Percentiles rank a stretch among this genome's conserved stretches.
Conservation (phyloP, 305 asterid genomes). For the Fraxinus albicans region DNA sequence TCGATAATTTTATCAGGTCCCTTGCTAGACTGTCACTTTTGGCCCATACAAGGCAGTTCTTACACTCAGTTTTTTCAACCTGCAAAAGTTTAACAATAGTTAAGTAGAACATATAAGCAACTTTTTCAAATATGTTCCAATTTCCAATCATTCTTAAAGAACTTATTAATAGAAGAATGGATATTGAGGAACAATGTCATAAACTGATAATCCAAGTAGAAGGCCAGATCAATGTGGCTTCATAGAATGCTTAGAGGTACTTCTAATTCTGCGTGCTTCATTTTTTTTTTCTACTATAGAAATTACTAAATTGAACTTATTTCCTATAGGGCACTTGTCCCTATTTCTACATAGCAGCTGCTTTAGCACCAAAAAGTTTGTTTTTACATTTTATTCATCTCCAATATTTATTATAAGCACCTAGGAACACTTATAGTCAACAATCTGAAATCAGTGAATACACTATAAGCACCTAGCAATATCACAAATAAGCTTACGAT, state of each 20-base stretch:
- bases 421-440: not conserved
- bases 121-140: not conserved
- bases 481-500: constrained; percentile 48
- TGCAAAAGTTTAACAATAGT: constrained; percentile 33
- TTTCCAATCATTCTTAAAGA: not conserved
- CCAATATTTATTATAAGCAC: not conserved
- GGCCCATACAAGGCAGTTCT: constrained; percentile 88
- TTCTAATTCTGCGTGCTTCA: not conserved
- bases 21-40: constrained; percentile 90
- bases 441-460: not conserved
- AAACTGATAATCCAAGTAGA: not conserved
- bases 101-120: not conserved
- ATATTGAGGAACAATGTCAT: not conserved
- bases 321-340: not conserved
- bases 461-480: constrained; percentile 10
- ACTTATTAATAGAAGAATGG: not conserved
- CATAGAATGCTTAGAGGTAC: not conserved
- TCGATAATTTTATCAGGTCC: constrained; percentile 61
- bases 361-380: not conserved
- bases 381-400: not conserved
- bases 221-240: not conserved
- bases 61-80: constrained; percentile 65
- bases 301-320: not conserved
- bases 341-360: not conserved
- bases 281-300: not conserved